Conservation (phyloP, 176 grass and related monocot species). For the Puya raimondii region DNA sequence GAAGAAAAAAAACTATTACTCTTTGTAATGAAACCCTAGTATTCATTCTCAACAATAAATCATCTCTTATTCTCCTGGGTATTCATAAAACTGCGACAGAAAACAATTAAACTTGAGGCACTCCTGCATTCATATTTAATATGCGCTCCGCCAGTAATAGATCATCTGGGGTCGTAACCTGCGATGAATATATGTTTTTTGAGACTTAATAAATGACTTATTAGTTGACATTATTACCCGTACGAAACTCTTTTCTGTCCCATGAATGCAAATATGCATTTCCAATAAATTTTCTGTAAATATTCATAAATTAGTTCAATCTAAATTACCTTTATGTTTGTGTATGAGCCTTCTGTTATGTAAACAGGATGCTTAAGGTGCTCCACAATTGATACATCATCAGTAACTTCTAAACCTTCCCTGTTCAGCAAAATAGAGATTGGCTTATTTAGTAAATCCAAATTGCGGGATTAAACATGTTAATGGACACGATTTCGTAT, state of each 20-base stretch:
- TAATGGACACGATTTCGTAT: neutral
- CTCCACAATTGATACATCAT: conserved; percentile 96
- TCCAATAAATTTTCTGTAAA: neutral
- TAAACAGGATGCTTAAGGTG: conserved; percentile 80
- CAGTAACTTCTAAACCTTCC: conserved; percentile 82
- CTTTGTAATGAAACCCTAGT: neutral
- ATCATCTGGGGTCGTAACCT: conserved; percentile 98
- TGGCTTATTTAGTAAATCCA: neutral
- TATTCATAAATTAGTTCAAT: neutral
- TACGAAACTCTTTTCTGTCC: neutral
- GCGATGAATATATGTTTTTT: conserved; percentile 10
- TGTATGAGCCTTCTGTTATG: conserved; percentile 92
- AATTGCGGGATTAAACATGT: neutral
- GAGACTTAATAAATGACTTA: neutral
- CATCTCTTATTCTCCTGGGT: neutral
- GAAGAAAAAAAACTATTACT: neutral
- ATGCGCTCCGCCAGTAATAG: conserved; percentile 81
- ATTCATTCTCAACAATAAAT: neutral
- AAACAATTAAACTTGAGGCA: neutral
- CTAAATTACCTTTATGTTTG: conserved; percentile 81
- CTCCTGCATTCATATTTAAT: conserved; percentile 30
- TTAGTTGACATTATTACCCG: too few relatives aligned
- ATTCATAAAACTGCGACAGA: neutral
- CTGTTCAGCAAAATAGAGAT: conserved; percentile 17
- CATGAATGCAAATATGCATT: neutral